Base-by-base conservation (phyloP, 805 yeast species). In the Candida schatavii region DNA sequence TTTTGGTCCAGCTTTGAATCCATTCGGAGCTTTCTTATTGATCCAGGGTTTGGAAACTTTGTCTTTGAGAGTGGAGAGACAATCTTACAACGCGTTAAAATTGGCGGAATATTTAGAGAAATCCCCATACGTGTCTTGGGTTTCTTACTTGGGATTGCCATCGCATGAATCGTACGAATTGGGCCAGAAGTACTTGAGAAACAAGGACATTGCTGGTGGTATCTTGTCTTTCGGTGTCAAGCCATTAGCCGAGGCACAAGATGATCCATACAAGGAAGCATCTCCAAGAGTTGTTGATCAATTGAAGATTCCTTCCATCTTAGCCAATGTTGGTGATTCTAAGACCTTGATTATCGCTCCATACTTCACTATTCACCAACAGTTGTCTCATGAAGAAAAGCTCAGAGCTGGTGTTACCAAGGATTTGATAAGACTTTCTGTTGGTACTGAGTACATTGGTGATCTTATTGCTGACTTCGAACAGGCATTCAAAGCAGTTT, bases 311-410 rank as follows among this genome's bases (percentile, higher is more conserved):
- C 95, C 96, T 43, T 84, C 96, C 25, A 87, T 89, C 71, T 80
- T 93, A 61, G 98, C 99, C 38, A 91, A 91, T 57, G 97, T 91
- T 45, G 99, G 99, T 61, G 99, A 91, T 59, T 83, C 91, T 39
- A 93, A 91, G 73, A 88, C 98, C 35, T 77, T 91, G 61, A 95
- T 91, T 44, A 91, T 91, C 64, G 90, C 97, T 41, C 99, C 99
- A 50, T 90, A 84, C 76, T 88, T 78, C 68, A 93, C 98, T 31
- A 91, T 98, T 20, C 99, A 91, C 68, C 90, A 88, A 63, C 98
- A 93, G 72, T 77, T 91, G 58, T 65, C 72, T 32, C 88, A 86
- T 35, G 85, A 81, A 50, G 97, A 88, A 72, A 88, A 87, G 69
- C 43, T 68, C 32, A 80, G 84, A 11, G 75, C 95, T 38, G 97